Evolutionary conservation across 2,329 filamentous ascomycete species (phyloP).

Genomic region (Neonectria faginata): DNA sequence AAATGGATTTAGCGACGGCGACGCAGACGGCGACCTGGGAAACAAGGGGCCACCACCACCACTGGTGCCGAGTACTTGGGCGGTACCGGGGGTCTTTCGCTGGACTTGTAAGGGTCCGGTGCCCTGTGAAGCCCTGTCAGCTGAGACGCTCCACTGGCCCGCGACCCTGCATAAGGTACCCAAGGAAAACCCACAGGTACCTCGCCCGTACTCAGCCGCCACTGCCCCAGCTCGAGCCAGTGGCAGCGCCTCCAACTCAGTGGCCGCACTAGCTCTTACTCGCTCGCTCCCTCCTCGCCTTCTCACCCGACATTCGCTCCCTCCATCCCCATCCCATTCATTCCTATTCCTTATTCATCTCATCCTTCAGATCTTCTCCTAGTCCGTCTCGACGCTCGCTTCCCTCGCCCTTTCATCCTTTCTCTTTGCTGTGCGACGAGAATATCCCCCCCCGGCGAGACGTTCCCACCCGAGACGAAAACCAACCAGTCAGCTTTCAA

Average conservation of each 20-base stretch:
- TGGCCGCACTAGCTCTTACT: slow-evolving; percentile 37
- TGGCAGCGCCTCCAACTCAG: slow-evolving; percentile 34
- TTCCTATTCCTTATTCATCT: slow-evolving; percentile 17
- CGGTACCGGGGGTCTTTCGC: slow-evolving; percentile 3
- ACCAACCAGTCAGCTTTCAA: slow-evolving; percentile 2
- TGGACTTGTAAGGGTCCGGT: neutral
- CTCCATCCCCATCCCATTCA: slow-evolving; percentile 13
- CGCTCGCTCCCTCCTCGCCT: slow-evolving; percentile 28
- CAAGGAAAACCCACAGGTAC: slow-evolving; percentile 14
- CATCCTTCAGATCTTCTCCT: slow-evolving; percentile 26
- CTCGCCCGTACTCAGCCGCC: slow-evolving; percentile 23
- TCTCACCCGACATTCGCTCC: slow-evolving; percentile 24
- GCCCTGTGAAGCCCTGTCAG: neutral
- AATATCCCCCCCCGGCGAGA: slow-evolving; percentile 27
- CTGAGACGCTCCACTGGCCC: neutral
- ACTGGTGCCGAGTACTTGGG: neutral
- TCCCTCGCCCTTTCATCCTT: slow-evolving; percentile 13
- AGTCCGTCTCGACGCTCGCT: slow-evolving; percentile 24
- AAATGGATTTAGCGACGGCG: slow-evolving; percentile 20
- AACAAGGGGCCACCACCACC: slow-evolving; percentile 4
- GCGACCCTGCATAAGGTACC: neutral
- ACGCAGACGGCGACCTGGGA: slow-evolving; percentile 11
- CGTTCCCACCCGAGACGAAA: slow-evolving; percentile 23
- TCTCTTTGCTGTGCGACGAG: slow-evolving; percentile 47
- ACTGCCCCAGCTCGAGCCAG: slow-evolving; percentile 33